Evolutionary conservation across 2,329 filamentous ascomycete genomes (phyloP).

Genomic region (Pseudogymnoascus sp.): DNA sequence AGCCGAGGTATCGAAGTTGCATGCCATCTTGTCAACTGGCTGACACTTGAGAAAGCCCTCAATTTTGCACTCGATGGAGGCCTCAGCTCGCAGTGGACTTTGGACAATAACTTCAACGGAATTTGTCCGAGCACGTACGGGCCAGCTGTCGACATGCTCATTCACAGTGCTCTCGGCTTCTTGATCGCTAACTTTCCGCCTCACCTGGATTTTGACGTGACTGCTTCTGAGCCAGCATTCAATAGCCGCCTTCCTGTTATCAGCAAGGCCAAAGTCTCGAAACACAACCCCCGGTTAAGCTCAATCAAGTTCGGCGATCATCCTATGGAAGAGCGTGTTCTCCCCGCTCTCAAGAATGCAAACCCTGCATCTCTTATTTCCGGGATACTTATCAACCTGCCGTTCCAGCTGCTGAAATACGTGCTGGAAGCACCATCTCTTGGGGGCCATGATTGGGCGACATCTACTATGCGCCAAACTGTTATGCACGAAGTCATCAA

Average conservation of each 20-base stretch:
- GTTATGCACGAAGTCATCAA: conserved; percentile 46
- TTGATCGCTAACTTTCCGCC: conserved; percentile 53
- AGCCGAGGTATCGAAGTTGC: conserved; percentile 55
- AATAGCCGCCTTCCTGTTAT: conserved; percentile 41
- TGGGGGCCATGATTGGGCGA: conserved; percentile 46
- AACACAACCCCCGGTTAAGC: conserved; percentile 49
- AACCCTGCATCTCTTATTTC: conserved; percentile 46
- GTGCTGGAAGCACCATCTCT: conserved; percentile 57
- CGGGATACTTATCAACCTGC: conserved; percentile 62
- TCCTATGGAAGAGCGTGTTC: conserved; percentile 37
- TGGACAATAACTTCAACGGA: conserved; percentile 27
- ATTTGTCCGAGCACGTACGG: conserved; percentile 45
- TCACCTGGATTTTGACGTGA: conserved; percentile 53
- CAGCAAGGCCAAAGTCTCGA: conserved; percentile 27
- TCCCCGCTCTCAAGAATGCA: conserved; percentile 26
- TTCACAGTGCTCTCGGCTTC: conserved; percentile 52
- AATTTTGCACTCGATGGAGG: conserved; percentile 51
- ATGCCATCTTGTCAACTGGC: conserved; percentile 52
- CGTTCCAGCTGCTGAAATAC: conserved; percentile 59
- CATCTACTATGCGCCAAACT: conserved; percentile 40
- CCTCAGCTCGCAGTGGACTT: conserved; percentile 33
- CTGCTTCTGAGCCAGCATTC: conserved; percentile 40
- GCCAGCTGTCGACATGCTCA: conserved; percentile 47
- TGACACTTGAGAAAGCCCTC: conserved; percentile 54
- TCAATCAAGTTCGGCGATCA: conserved; percentile 66